Evolutionary conservation across 78 protist genomes (phyloP).

Genomic region (Bodo saltans): DNA sequence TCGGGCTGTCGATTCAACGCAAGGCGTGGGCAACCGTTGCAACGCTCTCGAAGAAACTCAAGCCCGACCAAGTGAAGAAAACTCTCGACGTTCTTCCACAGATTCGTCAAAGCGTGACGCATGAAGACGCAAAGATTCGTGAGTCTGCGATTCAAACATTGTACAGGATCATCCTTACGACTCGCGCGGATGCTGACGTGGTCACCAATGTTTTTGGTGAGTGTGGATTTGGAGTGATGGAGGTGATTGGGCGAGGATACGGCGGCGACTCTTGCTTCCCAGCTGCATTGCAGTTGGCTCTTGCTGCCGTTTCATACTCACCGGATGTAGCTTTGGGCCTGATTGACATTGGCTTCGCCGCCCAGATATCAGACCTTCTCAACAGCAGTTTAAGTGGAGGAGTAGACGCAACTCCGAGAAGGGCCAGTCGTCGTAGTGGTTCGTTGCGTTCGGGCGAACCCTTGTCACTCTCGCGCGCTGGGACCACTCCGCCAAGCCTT

Average conservation of each 20-base stretch:
- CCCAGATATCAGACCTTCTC: too few species aligned
- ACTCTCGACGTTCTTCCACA: not conserved
- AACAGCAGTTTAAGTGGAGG: too few species aligned
- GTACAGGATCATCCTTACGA: not conserved
- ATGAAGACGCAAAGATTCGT: not conserved
- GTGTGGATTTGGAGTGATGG: not conserved
- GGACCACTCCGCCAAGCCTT: too few species aligned
- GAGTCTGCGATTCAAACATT: not conserved
- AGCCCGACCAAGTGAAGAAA: not conserved
- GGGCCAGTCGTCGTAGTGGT: too few species aligned
- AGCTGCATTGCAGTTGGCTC: too few species aligned
- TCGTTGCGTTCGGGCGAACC: too few species aligned
- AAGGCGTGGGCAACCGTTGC: conserved; percentile 61
- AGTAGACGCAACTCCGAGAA: too few species aligned
- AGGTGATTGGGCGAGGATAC: not conserved
- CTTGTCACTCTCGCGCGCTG: too few species aligned
- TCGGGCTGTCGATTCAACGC: conserved; percentile 66
- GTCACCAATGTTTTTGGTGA: not conserved
- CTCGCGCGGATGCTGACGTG: not conserved
- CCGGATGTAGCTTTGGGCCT: too few species aligned
- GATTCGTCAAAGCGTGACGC: not conserved
- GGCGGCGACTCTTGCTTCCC: not conserved
- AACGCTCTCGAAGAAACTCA: conserved; percentile 21
- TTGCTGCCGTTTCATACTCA: too few species aligned
- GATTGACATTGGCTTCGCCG: too few species aligned